Percentiles rank a stretch among this genome's conserved stretches.
Conservation (phyloP, 2,329 filamentous ascomycete species). For the Penicillium sp. region DNA sequence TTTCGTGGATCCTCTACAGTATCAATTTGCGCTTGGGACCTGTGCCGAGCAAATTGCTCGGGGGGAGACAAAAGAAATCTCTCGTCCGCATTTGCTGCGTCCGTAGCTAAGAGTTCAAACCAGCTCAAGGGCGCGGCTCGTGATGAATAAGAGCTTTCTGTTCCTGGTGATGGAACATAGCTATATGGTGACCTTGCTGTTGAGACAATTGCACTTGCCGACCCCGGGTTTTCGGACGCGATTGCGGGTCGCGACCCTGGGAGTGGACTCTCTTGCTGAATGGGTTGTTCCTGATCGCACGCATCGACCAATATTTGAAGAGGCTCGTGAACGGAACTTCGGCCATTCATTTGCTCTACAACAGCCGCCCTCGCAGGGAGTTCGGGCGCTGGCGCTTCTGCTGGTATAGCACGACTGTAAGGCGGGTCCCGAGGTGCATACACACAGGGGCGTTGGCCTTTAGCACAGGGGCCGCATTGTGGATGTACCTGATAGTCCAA, state of each 20-base stretch:
- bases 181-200: slow-evolving; percentile 9
- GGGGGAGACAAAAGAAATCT: slow-evolving; percentile 19
- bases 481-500: slow-evolving; percentile 18
- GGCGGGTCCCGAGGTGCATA: slow-evolving; percentile 13
- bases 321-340: slow-evolving; percentile 13
- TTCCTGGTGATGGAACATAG: slow-evolving; percentile 25
- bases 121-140: slow-evolving; percentile 50
- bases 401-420: neutral
- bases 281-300: slow-evolving; percentile 19
- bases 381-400: neutral
- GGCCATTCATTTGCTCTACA: neutral
- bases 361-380: neutral
- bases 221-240: neutral
- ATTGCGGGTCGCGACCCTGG: neutral
- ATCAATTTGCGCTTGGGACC: neutral
- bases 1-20: slow-evolving; percentile 9
- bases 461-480: slow-evolving; percentile 29
- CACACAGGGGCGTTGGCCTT: slow-evolving; percentile 27
- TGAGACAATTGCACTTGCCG: slow-evolving; percentile 7
- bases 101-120: slow-evolving; percentile 42
- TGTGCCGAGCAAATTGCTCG: slow-evolving; percentile 6
- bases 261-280: slow-evolving; percentile 2
- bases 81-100: slow-evolving; percentile 46
- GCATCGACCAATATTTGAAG: slow-evolving; percentile 21
- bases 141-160: slow-evolving; percentile 33